Conservation (phyloP, 352 stramenopile genomes). For the Pythium dissimile region DNA sequence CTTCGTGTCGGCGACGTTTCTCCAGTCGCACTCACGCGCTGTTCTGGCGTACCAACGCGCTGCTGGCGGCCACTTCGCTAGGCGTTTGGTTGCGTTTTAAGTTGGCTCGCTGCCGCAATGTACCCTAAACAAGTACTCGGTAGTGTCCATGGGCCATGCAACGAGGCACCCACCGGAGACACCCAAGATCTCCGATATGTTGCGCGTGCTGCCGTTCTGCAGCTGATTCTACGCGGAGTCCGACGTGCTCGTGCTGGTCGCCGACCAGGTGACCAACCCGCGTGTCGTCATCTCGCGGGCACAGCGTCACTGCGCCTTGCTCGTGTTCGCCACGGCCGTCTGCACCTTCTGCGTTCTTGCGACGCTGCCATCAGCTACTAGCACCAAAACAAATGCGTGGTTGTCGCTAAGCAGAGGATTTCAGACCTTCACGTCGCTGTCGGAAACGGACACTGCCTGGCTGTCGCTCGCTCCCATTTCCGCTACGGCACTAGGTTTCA, state of each 20-base stretch:
- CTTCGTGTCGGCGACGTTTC: not conserved
- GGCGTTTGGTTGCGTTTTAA: conserved; percentile 19
- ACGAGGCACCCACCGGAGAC: not conserved
- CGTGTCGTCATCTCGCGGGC: conserved; percentile 10
- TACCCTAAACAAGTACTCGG: not conserved
- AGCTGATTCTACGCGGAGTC: conserved; percentile 27
- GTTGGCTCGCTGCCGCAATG: conserved; percentile 13
- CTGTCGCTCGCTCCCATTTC: conserved; percentile 23
- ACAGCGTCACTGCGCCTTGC: conserved; percentile 12
- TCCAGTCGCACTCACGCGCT: conserved; percentile 9
- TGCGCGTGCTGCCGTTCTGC: conserved; percentile 18
- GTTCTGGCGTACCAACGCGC: conserved; percentile 21
- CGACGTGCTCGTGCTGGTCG: conserved; percentile 22
- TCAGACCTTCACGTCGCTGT: conserved; percentile 1
- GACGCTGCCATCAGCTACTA: conserved; percentile 2
- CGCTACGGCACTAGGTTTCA: conserved; percentile 20
- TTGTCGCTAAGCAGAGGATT: conserved; percentile 19
- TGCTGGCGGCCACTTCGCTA: conserved; percentile 14
- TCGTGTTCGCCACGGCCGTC: conserved; percentile 6
- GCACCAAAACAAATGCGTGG: not conserved
- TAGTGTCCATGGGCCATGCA: not conserved
- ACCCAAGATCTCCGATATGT: conserved; percentile 3
- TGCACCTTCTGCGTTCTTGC: conserved; percentile 20
- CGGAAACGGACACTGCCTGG: not conserved
- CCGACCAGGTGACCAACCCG: conserved; percentile 11